Evolutionary conservation across 2,329 filamentous ascomycete genomes (phyloP), one percentile per base, ranked within the genome.

Genomic region (Nemania sp.): DNA sequence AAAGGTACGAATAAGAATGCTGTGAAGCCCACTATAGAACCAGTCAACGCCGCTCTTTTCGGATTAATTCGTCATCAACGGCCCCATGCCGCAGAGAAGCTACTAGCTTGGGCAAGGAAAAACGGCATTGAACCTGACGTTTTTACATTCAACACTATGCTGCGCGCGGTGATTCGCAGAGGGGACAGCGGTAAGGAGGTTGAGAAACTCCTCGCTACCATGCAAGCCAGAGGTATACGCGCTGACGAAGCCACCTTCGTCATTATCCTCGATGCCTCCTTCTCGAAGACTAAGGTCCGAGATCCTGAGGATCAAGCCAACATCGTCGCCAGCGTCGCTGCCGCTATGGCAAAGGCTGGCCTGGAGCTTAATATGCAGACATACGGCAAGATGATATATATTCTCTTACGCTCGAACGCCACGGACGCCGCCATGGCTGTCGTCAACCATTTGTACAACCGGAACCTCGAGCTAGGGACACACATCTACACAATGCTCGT

Each of bases 401-500:
- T 86, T 20, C 80, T 93, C 11, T 81, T 92, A 22, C 70, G 84
- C 80, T 74, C 78, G 13, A 79, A 78, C 66, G 80, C 82, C 26
- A 81, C 81, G 49, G 77, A 79, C 1, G 87, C 88, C 63, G 85
- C 92, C 15, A 84, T 86, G 52, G 84, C 84, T 1, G 84, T 95
- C 7, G 83, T 93, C 51, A 79, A 82, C 1, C 87, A 91, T 77
- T 91, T 96, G 85, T 80, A 81, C 58, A 72, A 75, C 5, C 80
- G 83, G 26, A 85, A 85, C 22, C 74, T 90, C 51, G 77, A 84
- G 55, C 84, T 88, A 1, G 87, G 87, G 3, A 79, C 88, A 1
- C 86, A 93, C 73, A 92, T 93, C 74, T 92, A 92, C 81, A 94
- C 92, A 26, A 92, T 90, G 74, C 85, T 96, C 22, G 82, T 92